phyloP scores from a whole-genome alignment of 768 basidiomycete genomes.

The Boletus vermiculosoides region DNA sequence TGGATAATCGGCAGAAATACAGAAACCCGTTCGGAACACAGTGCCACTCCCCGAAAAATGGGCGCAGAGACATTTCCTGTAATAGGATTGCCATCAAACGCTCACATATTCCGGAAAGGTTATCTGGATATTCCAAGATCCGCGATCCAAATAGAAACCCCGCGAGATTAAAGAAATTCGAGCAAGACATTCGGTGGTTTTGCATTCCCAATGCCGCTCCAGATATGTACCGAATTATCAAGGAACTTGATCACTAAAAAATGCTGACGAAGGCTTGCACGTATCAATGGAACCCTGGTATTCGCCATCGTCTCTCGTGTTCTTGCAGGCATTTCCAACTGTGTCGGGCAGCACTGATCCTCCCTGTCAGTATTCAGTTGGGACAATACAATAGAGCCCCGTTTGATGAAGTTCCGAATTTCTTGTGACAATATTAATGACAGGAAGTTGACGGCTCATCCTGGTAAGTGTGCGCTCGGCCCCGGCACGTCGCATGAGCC shows the following conservation, averaged over 20 bases:
- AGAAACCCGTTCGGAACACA: background rate
- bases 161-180: constrained; percentile 3
- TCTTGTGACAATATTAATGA: background rate
- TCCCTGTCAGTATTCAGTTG: background rate
- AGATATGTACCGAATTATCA: background rate
- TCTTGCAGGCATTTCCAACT: background rate
- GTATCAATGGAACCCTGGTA: too few species aligned
- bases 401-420: background rate
- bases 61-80: constrained; percentile 16
- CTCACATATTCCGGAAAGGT: constrained; percentile 9
- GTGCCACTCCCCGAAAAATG: background rate
- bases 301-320: too few species aligned
- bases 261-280: too few species aligned
- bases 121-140: constrained; percentile 26
- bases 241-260: background rate
- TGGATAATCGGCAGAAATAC: background rate
- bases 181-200: background rate
- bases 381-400: background rate
- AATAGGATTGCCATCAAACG: constrained; percentile 3
- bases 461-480: too few species aligned
- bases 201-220: background rate
- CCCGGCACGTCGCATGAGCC: too few species aligned
- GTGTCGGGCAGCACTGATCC: too few species aligned
- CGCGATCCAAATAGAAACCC: constrained; percentile 9
- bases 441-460: background rate